Percentiles rank a stretch among this genome's conserved stretches.
These are phyloP conservation scores for Scenedesmus sp. DNA, from an alignment of 163 green algal genomes.

Conservation along the genomic window DNA sequence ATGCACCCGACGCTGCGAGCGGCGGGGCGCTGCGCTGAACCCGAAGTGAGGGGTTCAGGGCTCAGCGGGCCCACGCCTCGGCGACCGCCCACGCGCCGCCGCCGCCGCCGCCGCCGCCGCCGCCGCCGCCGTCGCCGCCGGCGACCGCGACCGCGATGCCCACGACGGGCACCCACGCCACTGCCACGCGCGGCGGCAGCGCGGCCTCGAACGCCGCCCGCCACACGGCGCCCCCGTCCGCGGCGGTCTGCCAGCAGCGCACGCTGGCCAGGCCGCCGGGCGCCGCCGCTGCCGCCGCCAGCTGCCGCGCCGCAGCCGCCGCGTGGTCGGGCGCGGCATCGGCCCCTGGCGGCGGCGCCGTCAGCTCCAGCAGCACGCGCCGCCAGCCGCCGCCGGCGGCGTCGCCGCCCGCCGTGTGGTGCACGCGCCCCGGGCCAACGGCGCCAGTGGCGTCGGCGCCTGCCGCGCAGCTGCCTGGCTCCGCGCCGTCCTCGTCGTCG, in stretches of 20 bases:
- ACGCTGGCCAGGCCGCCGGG: background rate
- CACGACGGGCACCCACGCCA: slow-evolving; percentile 12
- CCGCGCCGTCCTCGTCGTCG: background rate
- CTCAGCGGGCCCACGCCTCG: slow-evolving; percentile 5
- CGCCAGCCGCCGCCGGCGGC: no score
- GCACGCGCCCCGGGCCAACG: background rate
- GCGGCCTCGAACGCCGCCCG: background rate
- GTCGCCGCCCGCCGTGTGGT: background rate
- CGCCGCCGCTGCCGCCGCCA: background rate
- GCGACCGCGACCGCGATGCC: background rate
- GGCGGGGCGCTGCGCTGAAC: no score
- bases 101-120: no score
- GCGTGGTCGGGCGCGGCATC: no score
- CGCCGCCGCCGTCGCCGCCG: background rate
- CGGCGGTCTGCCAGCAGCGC: slow-evolving; percentile 1
- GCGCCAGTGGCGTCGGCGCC: background rate
- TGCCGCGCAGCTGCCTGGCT: background rate
- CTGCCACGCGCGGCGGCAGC: background rate
- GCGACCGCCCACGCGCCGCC: slow-evolving; percentile 7
- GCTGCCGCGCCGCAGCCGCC: background rate
- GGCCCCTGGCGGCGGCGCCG: no score
- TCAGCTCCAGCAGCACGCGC: no score
- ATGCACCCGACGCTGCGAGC: no score
- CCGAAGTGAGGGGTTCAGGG: no score
- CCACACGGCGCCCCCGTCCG: background rate